Evolutionary conservation across 148 eudicot genomes (phyloP), one percentile per base, ranked within the genome.

Genomic region (Agrostemma githago): DNA sequence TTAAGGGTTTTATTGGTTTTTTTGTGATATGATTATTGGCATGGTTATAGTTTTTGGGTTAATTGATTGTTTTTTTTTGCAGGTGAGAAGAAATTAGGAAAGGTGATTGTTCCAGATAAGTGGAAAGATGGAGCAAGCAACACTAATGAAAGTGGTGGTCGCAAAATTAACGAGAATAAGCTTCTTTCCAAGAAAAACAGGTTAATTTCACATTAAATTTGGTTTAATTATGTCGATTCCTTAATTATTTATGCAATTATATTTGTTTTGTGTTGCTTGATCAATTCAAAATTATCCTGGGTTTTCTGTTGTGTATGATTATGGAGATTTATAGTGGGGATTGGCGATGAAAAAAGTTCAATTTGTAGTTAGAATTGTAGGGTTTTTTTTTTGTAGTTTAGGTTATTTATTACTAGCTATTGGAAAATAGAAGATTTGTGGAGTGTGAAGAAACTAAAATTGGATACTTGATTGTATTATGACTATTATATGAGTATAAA

Each of bases 121-220:
- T 94, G 98, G 98, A 94, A 94, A 78, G 98, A 85, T 68, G 98
- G 98, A 9, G 98, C 98, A 43, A 87, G 89, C 76, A 94, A 94
- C 80, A 91, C 98, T 69, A 89, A 84, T 41, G 98, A 94, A 79
- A 86, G 91, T 68, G 98, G 98, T 9, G 98, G 98, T 74, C 97
- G 97, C 8, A 94, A 94, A 76, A 89, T 94, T 80, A 94, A 94
- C 57, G 97, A 94, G 83, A 94, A 94, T 83, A 94, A 94, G 34
- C 92, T 94, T 69, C 97, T 91, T 67, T 93, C 98, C 66, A 93
- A 93, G 85, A 93, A 91, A 75, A 74, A 84, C 66, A 91, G 97
- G 98, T 89, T 26, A 26, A 26, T 26, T 26, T 26, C 34, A 26
- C 34, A 26, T 26, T 26, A 26, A 26, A 26, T 26, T 26, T 26